A percentile compares a stretch with the other conserved stretches of the same genome.
phyloP scores from a whole-genome alignment of 1,284 basidiomycete genomes.

The Cystobasidium sp. region DNA sequence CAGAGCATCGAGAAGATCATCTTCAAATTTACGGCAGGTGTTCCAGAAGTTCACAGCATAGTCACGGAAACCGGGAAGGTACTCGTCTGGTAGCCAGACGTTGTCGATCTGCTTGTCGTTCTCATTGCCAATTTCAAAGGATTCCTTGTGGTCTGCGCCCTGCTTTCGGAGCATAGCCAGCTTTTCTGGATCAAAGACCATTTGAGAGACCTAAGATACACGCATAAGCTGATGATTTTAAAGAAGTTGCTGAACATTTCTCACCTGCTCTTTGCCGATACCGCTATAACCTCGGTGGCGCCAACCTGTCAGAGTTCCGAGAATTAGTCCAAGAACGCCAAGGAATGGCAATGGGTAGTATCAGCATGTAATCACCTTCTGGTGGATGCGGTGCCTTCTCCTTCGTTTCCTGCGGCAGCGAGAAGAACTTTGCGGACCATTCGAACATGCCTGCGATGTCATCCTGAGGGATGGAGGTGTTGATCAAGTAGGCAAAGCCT shows the following conservation, averaged over 20 bases:
- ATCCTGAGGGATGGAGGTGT: slow-evolving; percentile 3
- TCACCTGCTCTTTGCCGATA: slow-evolving; percentile 24
- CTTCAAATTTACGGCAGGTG: slow-evolving; percentile 10
- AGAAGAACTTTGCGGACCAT: slow-evolving; percentile 18
- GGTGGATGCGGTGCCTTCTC: slow-evolving; percentile 12
- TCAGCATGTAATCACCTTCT: not conserved
- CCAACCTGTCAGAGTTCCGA: no score
- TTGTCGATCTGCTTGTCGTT: slow-evolving; percentile 10
- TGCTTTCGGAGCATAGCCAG: slow-evolving; percentile 10
- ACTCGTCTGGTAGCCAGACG: slow-evolving; percentile 11
- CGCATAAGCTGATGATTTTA: not conserved
- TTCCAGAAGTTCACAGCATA: slow-evolving; percentile 15
- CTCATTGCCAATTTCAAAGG: slow-evolving; percentile 13
- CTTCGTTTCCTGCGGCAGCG: not conserved
- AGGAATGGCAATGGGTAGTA: no score
- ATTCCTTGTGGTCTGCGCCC: slow-evolving; percentile 12
- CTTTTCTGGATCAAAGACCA: slow-evolving; percentile 14
- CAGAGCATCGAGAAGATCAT: slow-evolving; percentile 18
- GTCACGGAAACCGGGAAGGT: slow-evolving; percentile 9
- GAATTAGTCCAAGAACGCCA: no score
- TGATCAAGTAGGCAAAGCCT: slow-evolving; percentile 21
- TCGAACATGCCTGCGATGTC: slow-evolving; percentile 13
- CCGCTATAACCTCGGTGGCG: slow-evolving; percentile 20
- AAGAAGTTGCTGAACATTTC: not conserved
- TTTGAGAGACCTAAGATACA: slow-evolving; percentile 8